Evolutionary conservation across 352 stramenopile genomes (phyloP), one percentile per base, ranked within the genome.

Genomic region (Globisporangium mamillatum): DNA sequence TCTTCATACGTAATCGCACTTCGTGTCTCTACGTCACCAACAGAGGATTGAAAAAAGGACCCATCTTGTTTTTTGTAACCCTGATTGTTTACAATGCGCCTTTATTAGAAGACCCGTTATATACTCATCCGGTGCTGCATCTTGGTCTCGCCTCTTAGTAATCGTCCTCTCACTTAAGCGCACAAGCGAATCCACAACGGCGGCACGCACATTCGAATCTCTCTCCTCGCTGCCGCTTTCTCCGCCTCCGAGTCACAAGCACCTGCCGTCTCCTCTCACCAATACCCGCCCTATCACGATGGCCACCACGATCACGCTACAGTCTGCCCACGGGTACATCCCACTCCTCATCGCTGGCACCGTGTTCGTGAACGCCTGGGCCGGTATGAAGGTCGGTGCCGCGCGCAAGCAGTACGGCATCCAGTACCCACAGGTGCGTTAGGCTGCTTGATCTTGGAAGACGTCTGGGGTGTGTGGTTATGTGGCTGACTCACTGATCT

Each of bases 331-430:
- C 52, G 69, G 68, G 22, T 74, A 71, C 63, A 25, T 71, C 18
- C 22, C 65, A 10, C 36, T 74, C 9, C 25, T 74, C 24, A 55
- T 56, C 16, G 59, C 52, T 6, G 22, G 32, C 12, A 46, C 60
- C 14, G 44, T 53, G n/a, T 55, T 74, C 48, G 68, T 71, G 32
- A 67, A 71, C 46, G 0, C 64, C 9, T 74, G 66, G 64, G 68
- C 68, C 1, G 10, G 38, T 12, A 53, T 71, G 10, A 74, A 74
- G 36, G 68, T 74, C 27, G 56, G 64, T 22, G 57, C n/a, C 16
- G 68, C 63, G 32, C 68, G 68, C 24, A 52, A 53, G 22, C 48
- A 44, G 20, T 74, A 70, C 29, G 36, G 27, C 34, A 52, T 74
- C 41, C 16, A 57, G 12, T 70, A 70, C 48, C 68, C 68, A 7